Evolutionary conservation across 805 yeast species (phyloP), one percentile per base, ranked within the genome.

Genomic region (Wickerhamomyces chaumierensis): DNA sequence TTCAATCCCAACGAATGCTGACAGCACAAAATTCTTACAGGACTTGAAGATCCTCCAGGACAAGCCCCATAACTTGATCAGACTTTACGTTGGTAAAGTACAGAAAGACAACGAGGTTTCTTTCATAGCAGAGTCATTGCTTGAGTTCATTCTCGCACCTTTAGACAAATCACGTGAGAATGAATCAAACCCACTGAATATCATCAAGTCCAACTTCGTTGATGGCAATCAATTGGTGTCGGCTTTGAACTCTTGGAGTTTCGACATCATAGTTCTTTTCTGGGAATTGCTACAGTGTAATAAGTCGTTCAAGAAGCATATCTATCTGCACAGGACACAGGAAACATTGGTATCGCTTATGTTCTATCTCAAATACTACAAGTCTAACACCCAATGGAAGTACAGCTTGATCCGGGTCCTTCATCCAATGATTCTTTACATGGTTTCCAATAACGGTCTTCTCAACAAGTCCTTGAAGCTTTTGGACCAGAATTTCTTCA

Each of bases 201-300:
- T 50, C 17, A 41, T 55, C 35, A 52, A 53, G 33, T 43, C 34
- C 29, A 45, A 43, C 19, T 42, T 51, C 31, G 12, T 36, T 16
- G 31, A 40, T 18, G 39, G 46, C 31, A 46, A 34, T 43, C 53
- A 60, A 35, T 47, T 63, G 38, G 34, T 65, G 42, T 60, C 73
- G 34, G 43, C 58, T 44, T 37, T 66, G 41, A 57, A 71, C 4
- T 49, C 67, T 16, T 66, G 87, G 79, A 55, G 75, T 2, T 60
- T 66, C 3, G 88, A 81, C 50, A 52, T 72, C n/a, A 57, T 75
- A 5, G 67, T 81, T 53, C 53, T 88, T 8, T 47, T 82, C 14
- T 84, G 94, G 83, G 94, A 83, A 49, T 59, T 86, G 33, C 59
- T 74, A 27, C 90, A 84, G 52, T 78, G 86, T 48, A 90, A 90